Conservation (phyloP, 1,284 basidiomycete species). For the Leccinum pachyderme region DNA sequence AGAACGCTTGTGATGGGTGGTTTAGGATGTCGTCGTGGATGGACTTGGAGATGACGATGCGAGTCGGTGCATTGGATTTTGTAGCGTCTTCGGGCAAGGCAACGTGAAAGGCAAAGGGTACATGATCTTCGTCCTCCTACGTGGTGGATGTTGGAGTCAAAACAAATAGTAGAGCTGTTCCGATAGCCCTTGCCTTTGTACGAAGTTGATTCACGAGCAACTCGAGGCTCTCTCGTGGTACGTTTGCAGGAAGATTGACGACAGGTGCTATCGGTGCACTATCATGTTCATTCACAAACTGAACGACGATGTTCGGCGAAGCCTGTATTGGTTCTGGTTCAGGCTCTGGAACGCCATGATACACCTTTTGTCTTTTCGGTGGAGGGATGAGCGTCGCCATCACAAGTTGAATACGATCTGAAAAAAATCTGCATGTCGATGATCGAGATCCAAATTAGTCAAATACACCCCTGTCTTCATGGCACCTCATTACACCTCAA, state of each 20-base stretch:
- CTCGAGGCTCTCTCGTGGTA: slow-evolving; percentile 73
- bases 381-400: slow-evolving; percentile 86
- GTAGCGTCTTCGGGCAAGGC: slow-evolving; percentile 56
- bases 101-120: slow-evolving; percentile 91
- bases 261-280: slow-evolving; percentile 79
- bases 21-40: slow-evolving; percentile 77
- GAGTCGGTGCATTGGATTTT: slow-evolving; percentile 34
- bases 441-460: background rate
- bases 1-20: slow-evolving; percentile 49
- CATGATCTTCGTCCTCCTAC: slow-evolving; percentile 70
- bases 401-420: slow-evolving; percentile 2
- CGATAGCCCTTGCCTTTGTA: background rate
- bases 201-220: background rate
- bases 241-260: slow-evolving; percentile 84
- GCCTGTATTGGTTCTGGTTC: slow-evolving; percentile 53
- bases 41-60: slow-evolving; percentile 45
- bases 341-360: slow-evolving; percentile 70
- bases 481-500: background rate
- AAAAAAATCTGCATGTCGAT: background rate
- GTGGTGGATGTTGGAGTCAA: background rate
- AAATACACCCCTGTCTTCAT: background rate
- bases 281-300: slow-evolving; percentile 74
- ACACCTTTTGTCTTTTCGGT: slow-evolving; percentile 81
- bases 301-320: slow-evolving; percentile 76
- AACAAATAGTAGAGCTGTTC: background rate